Evolutionary conservation across 2,329 filamentous ascomycete genomes (phyloP), one percentile per base, ranked within the genome.

Genomic region (Beauveria rudraprayagi): DNA sequence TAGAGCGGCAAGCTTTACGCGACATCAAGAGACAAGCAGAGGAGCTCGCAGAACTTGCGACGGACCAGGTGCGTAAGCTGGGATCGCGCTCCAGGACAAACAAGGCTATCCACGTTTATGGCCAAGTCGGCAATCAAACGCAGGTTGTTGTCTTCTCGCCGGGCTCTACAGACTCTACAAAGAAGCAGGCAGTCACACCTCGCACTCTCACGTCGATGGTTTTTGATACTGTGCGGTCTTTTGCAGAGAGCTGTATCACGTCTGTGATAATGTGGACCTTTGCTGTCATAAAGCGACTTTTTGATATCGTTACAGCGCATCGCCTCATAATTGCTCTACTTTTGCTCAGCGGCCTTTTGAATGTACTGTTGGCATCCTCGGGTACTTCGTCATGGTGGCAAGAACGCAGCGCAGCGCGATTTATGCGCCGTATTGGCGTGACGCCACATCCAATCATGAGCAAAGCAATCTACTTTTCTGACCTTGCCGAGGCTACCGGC

Each of bases 381-480:
- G 86, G 91, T 70, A 83, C 84, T 7, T 85, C 86, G 67, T 79
- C 83, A 2, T 97, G 92, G 92, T 96, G 90, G 89, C 81, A 84
- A 51, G 93, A 97, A 75, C 84, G 91, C 61, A 87, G 84, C 63
- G 91, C 92, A 1, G 83, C 82, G 17, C 86, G 81, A 46, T 96
- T 93, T 72, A 94, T 99, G 91, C 78, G 79, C 40, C 81, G 87
- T 14, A 76, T 97, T 16, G 93, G 93, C 10, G 86, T 97, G 8
- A 82, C 83, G 3, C 91, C 92, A 8, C 89, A 95, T 66, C 74
- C 81, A 22, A 83, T 88, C 64, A 93, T 97, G 90, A 90, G 88
- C 74, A 91, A 88, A 72, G 86, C 90, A 9, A 85, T 99, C 28
- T 96, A 94, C 70, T 75, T 97, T 61, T 81, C 80, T 56, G 93